Conservation (phyloP, 192 early-diverging fungal genomes). For the Spizellomyces punctatus region DNA sequence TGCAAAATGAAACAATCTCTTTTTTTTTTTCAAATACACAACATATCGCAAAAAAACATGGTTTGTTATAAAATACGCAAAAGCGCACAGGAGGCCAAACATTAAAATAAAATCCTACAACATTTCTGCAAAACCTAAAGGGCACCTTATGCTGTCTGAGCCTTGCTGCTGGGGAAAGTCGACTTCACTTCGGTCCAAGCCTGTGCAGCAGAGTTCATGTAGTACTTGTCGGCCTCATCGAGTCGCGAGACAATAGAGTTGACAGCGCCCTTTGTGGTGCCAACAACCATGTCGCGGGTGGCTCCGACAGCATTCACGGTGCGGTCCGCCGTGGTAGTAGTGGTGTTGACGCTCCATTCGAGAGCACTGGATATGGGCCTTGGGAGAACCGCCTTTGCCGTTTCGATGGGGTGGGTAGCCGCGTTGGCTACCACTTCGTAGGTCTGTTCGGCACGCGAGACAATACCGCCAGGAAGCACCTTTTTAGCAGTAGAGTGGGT, state of each 20-base stretch:
- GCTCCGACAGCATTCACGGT: constrained; percentile 1
- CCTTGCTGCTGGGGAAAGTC: constrained; percentile 19
- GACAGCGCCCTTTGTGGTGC: constrained; percentile 8
- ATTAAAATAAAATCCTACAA: too few relatives aligned
- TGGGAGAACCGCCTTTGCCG: constrained; percentile 9
- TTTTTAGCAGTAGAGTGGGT: constrained; percentile 8
- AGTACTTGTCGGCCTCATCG: constrained; percentile 17
- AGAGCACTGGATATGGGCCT: not conserved
- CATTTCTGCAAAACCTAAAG: too few relatives aligned
- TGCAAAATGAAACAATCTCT: too few relatives aligned
- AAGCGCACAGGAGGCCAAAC: too few relatives aligned
- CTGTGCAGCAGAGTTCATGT: constrained; percentile 14
- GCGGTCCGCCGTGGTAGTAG: constrained; percentile 14
- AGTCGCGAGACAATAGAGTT: not conserved
- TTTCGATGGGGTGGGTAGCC: constrained; percentile 13
- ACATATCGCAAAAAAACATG: too few relatives aligned
- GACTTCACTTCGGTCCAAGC: constrained; percentile 2
- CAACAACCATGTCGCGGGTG: constrained; percentile 13
- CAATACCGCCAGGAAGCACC: constrained; percentile 5
- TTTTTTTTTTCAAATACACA: too few relatives aligned
- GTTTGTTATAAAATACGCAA: too few relatives aligned
- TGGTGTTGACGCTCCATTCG: constrained; percentile 16
- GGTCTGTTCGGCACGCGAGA: constrained; percentile 7
- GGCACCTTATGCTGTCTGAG: not conserved
- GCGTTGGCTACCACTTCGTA: constrained; percentile 7